A percentile compares a stretch with the other conserved stretches of the same genome.
Evolutionary conservation across 2,329 filamentous ascomycete genomes (phyloP).

Genomic region (Colletotrichum liriopes): DNA sequence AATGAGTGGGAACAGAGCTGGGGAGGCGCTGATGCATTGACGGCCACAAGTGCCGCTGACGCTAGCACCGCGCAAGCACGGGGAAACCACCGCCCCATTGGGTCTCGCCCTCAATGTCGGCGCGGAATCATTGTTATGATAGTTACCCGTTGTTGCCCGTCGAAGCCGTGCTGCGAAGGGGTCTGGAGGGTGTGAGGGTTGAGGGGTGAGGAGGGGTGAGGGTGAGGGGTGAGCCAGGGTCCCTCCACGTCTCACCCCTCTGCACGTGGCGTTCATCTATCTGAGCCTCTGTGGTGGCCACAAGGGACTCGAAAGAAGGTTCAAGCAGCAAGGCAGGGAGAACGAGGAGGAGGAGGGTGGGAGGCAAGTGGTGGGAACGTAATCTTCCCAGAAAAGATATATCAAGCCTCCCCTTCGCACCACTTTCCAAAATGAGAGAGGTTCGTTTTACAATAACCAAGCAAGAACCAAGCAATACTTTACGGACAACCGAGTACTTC

Average conservation of each 20-base stretch:
- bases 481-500: conserved; percentile 10
- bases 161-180: conserved; percentile 3
- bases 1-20: no score
- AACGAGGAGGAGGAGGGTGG: not conserved
- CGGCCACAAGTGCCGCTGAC: conserved; percentile 20
- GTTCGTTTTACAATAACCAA: not conserved
- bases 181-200: not conserved
- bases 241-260: conserved; percentile 20
- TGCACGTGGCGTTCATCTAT: conserved; percentile 36
- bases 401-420: conserved; percentile 28
- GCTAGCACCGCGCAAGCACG: conserved; percentile 34
- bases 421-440: conserved; percentile 16
- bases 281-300: conserved; percentile 28
- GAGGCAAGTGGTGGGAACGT: conserved; percentile 23
- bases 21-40: conserved; percentile 3
- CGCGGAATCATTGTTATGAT: not conserved
- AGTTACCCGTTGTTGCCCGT: conserved; percentile 3
- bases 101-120: conserved; percentile 1
- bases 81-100: conserved; percentile 7
- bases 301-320: conserved; percentile 12
- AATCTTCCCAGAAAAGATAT: conserved; percentile 23
- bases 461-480: not conserved
- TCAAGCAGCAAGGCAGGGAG: conserved; percentile 12
- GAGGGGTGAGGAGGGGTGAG: not conserved
- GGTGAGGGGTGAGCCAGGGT: conserved; percentile 8